Percentiles rank a stretch among this genome's conserved stretches.
Evolutionary conservation across 305 asterid species (phyloP).

Genomic region (Solanum chacoense): DNA sequence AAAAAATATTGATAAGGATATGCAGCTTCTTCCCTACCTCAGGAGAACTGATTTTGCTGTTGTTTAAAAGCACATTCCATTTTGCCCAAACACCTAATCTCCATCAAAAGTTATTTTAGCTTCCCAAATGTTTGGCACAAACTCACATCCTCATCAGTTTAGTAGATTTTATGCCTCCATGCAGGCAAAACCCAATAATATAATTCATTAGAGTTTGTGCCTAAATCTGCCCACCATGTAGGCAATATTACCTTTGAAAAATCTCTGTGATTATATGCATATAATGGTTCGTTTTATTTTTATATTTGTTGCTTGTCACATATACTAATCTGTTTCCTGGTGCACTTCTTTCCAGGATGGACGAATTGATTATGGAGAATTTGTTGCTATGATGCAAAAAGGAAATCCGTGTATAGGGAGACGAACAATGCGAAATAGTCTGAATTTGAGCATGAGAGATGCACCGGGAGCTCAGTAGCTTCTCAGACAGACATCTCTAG

Average conservation of each 20-base stretch:
- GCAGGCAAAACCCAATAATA: neutral
- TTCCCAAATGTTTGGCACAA: neutral
- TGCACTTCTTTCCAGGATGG: slow-evolving; percentile 55
- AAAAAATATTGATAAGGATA: neutral
- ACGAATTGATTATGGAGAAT: slow-evolving; percentile 90
- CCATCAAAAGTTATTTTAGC: neutral
- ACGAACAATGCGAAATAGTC: slow-evolving; percentile 93
- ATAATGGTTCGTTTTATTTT: neutral
- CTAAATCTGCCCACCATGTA: neutral
- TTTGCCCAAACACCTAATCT: neutral
- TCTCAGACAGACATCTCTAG: slow-evolving; percentile 7
- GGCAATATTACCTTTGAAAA: neutral
- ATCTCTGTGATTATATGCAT: neutral
- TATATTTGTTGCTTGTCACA: neutral
- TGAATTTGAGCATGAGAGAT: slow-evolving; percentile 95
- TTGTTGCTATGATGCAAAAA: slow-evolving; percentile 96
- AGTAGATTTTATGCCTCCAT: neutral
- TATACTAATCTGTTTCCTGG: neutral
- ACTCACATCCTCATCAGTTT: neutral
- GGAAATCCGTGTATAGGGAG: slow-evolving; percentile 92
- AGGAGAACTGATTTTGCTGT: neutral
- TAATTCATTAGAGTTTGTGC: neutral
- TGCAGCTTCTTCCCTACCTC: neutral
- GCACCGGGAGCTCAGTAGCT: slow-evolving; percentile 51
- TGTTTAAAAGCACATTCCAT: neutral